These are phyloP conservation scores for Coniferiporia weirii DNA, from an alignment of 1,284 basidiomycete genomes.

Conservation along the genomic window DNA sequence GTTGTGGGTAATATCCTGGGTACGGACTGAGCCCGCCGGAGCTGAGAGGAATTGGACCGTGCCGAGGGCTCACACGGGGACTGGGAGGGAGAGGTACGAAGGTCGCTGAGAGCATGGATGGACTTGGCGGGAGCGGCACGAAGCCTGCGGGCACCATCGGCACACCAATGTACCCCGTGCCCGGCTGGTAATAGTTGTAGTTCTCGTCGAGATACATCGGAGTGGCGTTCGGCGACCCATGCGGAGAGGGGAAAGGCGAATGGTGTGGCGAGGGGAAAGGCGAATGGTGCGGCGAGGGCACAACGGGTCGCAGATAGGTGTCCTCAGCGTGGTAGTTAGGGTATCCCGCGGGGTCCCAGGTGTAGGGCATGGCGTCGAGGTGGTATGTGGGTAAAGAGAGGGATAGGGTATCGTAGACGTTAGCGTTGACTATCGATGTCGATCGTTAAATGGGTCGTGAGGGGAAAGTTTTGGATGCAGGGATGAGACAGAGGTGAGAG, in stretches of 20 bases:
- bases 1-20: constrained; percentile 2
- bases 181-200: constrained; percentile 16
- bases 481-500: too few relatives aligned
- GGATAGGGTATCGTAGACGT: background rate
- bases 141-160: constrained; percentile 15
- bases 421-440: too few relatives aligned
- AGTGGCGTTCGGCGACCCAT: constrained; percentile 8
- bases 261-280: background rate
- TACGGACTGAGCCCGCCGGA: constrained; percentile 1
- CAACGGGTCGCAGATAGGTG: constrained; percentile 10
- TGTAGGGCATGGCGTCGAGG: constrained; percentile 11
- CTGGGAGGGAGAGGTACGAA: constrained; percentile 17
- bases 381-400: background rate
- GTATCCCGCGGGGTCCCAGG: background rate
- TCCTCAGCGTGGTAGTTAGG: constrained; percentile 13
- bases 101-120: constrained; percentile 11
- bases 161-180: constrained; percentile 10
- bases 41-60: constrained; percentile 3
- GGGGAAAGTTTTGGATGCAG: too few relatives aligned
- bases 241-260: constrained; percentile 10
- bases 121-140: constrained; percentile 18
- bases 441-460: too few relatives aligned
- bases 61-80: constrained; percentile 11
- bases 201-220: constrained; percentile 17
- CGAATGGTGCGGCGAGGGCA: constrained; percentile 4